Evolutionary conservation across 1,284 basidiomycete species (phyloP).

Genomic region (Fomitopsis schrenkii): DNA sequence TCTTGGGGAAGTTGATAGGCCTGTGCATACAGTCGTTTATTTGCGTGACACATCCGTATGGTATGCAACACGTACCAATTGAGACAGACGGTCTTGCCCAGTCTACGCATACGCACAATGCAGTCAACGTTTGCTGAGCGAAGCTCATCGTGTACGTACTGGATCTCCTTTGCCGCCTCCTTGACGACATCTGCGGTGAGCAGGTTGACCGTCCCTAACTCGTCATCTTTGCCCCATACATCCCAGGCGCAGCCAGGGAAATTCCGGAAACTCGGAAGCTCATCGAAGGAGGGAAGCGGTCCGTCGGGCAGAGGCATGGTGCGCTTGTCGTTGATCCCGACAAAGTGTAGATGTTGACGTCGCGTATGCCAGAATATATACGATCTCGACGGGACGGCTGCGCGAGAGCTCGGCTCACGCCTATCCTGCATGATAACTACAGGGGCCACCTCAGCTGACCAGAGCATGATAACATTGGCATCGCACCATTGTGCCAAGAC

Average conservation of each 20-base stretch:
- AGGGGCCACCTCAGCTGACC: not conserved
- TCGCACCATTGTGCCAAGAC: not conserved
- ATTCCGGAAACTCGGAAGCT: constrained; percentile 55
- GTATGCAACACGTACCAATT: constrained; percentile 48
- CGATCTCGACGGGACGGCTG: not conserved
- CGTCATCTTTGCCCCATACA: constrained; percentile 67
- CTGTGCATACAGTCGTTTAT: constrained; percentile 26
- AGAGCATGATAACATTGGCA: not conserved
- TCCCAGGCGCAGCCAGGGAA: constrained; percentile 66
- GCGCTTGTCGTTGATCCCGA: not conserved
- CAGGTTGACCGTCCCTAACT: constrained; percentile 69
- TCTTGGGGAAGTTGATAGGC: constrained; percentile 66
- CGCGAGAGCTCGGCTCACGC: not conserved
- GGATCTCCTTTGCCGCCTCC: constrained; percentile 57
- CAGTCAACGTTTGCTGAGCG: not conserved
- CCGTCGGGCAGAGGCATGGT: constrained; percentile 5
- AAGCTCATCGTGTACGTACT: constrained; percentile 29
- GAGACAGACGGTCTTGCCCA: constrained; percentile 52
- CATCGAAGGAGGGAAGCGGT: constrained; percentile 54
- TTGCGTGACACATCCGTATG: constrained; percentile 1
- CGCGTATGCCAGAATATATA: not conserved
- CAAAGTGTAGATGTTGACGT: not conserved
- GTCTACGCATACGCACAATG: constrained; percentile 29
- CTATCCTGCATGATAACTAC: not conserved
- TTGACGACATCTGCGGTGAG: constrained; percentile 62